These are phyloP conservation scores for Lepiota brunneoincarnata DNA, from an alignment of 768 basidiomycete species.

Conservation along the genomic window DNA sequence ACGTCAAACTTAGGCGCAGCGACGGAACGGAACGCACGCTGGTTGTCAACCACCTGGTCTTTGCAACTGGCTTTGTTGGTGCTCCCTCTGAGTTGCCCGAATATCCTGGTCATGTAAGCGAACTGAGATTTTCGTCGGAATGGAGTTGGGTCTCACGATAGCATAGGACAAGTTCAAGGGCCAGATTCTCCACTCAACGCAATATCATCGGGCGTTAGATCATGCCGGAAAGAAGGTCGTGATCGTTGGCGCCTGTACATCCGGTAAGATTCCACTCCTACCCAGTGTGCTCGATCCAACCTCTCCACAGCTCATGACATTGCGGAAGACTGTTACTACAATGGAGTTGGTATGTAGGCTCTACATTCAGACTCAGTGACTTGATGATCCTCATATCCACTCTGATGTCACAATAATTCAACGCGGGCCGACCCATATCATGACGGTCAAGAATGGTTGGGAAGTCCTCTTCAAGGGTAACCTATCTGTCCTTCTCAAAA, in stretches of 20 bases:
- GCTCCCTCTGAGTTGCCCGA: conserved; percentile 44
- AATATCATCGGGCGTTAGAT: conserved; percentile 45
- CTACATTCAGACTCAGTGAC: no score
- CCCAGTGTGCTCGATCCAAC: not conserved
- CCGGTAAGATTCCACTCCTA: conserved; percentile 23
- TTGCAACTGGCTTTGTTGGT: conserved; percentile 54
- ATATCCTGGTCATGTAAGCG: conserved; percentile 37
- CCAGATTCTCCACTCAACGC: conserved; percentile 46
- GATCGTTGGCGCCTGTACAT: conserved; percentile 64
- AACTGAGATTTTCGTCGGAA: not conserved
- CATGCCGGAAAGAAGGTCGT: conserved; percentile 63
- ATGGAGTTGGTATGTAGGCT: conserved; percentile 28
- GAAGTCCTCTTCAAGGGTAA: conserved; percentile 24
- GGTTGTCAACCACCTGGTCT: conserved; percentile 46
- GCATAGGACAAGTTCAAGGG: conserved; percentile 44
- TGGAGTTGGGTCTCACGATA: not conserved
- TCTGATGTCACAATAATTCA: conserved; percentile 46
- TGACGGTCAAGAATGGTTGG: conserved; percentile 40
- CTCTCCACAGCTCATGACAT: conserved; percentile 34
- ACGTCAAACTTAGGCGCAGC: conserved; percentile 31
- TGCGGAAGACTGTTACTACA: conserved; percentile 30
- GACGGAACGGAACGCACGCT: conserved; percentile 31
- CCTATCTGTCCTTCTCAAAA: not conserved
- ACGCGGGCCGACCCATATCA: conserved; percentile 51
- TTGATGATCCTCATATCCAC: no score